phyloP scores from a whole-genome alignment of 345 rosid genomes.

The Lumnitzera littorea region DNA sequence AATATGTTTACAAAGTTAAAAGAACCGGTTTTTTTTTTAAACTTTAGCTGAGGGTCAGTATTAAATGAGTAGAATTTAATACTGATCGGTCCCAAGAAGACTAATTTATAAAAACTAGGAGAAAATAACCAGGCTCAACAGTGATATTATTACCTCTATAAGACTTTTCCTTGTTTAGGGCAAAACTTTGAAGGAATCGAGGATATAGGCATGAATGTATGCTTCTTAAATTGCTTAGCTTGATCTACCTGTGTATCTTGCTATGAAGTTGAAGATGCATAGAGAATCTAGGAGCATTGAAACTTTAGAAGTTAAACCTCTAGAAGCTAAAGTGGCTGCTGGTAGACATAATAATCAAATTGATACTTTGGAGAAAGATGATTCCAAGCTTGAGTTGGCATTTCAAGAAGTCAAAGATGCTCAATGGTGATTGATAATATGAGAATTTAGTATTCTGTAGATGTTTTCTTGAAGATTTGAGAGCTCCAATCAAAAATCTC shows the following conservation, averaged over 20 bases:
- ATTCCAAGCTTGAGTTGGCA: constrained; percentile 16
- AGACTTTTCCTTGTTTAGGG: constrained; percentile 34
- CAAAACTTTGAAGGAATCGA: constrained; percentile 40
- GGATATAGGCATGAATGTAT: constrained; percentile 41
- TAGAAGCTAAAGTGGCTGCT: constrained; percentile 14
- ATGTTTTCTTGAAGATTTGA: no score
- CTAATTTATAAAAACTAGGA: no score
- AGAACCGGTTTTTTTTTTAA: no score
- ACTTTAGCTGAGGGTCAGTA: no score
- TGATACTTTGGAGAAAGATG: no score
- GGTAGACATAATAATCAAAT: no score
- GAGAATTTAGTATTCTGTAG: no score
- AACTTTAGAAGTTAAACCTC: constrained; percentile 20
- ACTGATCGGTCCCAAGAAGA: no score
- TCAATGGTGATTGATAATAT: constrained; percentile 23
- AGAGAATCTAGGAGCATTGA: constrained; percentile 13
- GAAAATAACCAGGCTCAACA: no score
- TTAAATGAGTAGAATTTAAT: no score
- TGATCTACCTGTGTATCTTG: constrained; percentile 16
- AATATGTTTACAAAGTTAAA: no score
- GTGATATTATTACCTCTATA: constrained; percentile 11
- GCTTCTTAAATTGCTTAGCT: constrained; percentile 29
- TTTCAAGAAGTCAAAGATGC: constrained; percentile 21
- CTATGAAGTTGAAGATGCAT: constrained; percentile 16
- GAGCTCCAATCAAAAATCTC: no score